Evolutionary conservation across 768 basidiomycete species (phyloP).

Genomic region (Fistulinella prunicolor): DNA sequence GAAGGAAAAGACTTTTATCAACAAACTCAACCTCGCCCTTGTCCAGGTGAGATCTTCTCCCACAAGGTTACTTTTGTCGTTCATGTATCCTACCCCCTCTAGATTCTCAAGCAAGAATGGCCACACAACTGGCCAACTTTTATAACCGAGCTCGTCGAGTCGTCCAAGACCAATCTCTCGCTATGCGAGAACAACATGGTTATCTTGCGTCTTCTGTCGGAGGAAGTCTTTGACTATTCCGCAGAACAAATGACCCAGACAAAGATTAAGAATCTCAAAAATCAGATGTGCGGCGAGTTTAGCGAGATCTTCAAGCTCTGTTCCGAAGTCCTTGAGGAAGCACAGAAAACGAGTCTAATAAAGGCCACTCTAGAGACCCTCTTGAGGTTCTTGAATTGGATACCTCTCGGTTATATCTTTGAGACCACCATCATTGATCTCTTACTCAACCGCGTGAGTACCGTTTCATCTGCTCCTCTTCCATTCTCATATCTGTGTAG

Average conservation of each 20-base stretch:
- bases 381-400: conserved; percentile 97
- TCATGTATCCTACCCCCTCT: conserved; percentile 9
- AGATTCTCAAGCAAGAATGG: conserved; percentile 99
- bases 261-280: conserved; percentile 96
- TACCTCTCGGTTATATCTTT: conserved; percentile 97
- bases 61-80: not conserved
- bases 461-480: conserved; percentile 7
- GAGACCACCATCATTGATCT: conserved; percentile 97
- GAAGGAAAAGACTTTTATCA: conserved; percentile 91
- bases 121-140: conserved; percentile 99
- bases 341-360: conserved; percentile 93
- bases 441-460: conserved; percentile 81
- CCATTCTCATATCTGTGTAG: conserved; percentile 39
- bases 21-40: conserved; percentile 94
- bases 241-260: conserved; percentile 98
- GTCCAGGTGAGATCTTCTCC: conserved; percentile 65
- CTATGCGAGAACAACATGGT: conserved; percentile 99
- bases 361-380: conserved; percentile 93
- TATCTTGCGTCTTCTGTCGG: conserved; percentile 93
- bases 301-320: conserved; percentile 98
- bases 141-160: conserved; percentile 94
- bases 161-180: conserved; percentile 92
- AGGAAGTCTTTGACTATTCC: conserved; percentile 98
- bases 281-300: conserved; percentile 97
- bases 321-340: conserved; percentile 93